Percentiles rank a stretch among this genome's conserved stretches.
Evolutionary conservation across 108 stramenopile species (phyloP).

Genomic region (Cyclotella cryptica): DNA sequence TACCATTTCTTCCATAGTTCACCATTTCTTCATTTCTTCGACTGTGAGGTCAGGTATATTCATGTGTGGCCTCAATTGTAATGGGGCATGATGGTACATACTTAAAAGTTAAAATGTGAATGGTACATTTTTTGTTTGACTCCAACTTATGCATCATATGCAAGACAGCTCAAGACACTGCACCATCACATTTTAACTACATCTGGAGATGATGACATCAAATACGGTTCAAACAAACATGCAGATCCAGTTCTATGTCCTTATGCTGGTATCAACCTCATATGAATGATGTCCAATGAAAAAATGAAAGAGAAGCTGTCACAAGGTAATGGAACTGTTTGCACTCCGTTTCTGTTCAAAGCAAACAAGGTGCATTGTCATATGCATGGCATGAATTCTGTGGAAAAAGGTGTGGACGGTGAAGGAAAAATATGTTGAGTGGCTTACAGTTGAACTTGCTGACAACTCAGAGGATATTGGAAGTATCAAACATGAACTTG

Average conservation of each 20-base stretch:
- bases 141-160: background rate
- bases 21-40: no score
- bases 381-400: slow-evolving; percentile 17
- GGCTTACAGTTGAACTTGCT: slow-evolving; percentile 17
- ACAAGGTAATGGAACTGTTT: slow-evolving; percentile 37
- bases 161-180: slow-evolving; percentile 5
- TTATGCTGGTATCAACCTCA: slow-evolving; percentile 23
- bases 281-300: slow-evolving; percentile 20
- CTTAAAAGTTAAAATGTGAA: no score
- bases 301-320: slow-evolving; percentile 15
- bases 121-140: no score
- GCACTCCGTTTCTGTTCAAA: slow-evolving; percentile 17
- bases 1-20: no score
- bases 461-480: slow-evolving; percentile 8
- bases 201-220: slow-evolving; percentile 28
- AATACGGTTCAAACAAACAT: slow-evolving; percentile 18
- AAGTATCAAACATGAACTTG: slow-evolving; percentile 1
- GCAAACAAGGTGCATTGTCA: background rate
- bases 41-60: no score
- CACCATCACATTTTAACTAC: slow-evolving; percentile 14
- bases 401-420: slow-evolving; percentile 33
- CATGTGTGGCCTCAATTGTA: no score
- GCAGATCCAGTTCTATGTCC: slow-evolving; percentile 29
- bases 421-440: slow-evolving; percentile 26
- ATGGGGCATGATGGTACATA: no score